phyloP scores from a whole-genome alignment of 768 basidiomycete species.

The Fistulinella prunicolor region DNA sequence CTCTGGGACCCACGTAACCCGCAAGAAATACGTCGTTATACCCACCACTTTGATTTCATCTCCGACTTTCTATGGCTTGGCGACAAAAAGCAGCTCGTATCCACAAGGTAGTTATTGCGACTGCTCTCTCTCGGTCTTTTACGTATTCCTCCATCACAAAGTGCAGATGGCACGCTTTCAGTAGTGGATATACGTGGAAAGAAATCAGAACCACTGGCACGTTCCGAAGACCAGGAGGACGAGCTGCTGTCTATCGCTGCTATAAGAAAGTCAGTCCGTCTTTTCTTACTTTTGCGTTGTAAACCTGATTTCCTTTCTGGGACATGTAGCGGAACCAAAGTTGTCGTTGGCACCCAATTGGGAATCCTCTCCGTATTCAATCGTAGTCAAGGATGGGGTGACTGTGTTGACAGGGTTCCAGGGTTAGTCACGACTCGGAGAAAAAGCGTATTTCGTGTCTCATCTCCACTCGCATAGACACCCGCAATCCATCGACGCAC shows the following conservation, averaged over 20 bases:
- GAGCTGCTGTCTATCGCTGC: slow-evolving; percentile 83
- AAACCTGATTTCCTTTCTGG: not conserved
- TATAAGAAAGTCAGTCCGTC: slow-evolving; percentile 66
- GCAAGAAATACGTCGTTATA: slow-evolving; percentile 63
- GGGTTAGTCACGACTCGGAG: slow-evolving; percentile 68
- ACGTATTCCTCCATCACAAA: slow-evolving; percentile 30
- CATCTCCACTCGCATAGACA: slow-evolving; percentile 51
- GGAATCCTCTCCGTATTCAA: slow-evolving; percentile 92
- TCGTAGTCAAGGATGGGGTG: slow-evolving; percentile 81
- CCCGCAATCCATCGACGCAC: slow-evolving; percentile 85
- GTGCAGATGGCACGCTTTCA: slow-evolving; percentile 90
- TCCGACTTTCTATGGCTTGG: slow-evolving; percentile 86
- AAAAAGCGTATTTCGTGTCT: slow-evolving; percentile 1
- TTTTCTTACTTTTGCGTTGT: not conserved
- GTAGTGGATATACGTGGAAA: slow-evolving; percentile 89
- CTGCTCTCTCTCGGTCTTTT: not conserved
- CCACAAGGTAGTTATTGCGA: slow-evolving; percentile 66
- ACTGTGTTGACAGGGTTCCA: slow-evolving; percentile 87
- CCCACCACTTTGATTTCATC: slow-evolving; percentile 92
- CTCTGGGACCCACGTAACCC: slow-evolving; percentile 85
- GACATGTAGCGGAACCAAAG: slow-evolving; percentile 76
- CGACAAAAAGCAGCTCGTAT: slow-evolving; percentile 80
- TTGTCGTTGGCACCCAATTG: slow-evolving; percentile 84
- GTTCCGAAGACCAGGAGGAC: slow-evolving; percentile 96
- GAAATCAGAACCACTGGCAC: slow-evolving; percentile 70